These are phyloP conservation scores for Claviceps pusilla DNA, from an alignment of 2,329 filamentous ascomycete species.

Conservation along the genomic window DNA sequence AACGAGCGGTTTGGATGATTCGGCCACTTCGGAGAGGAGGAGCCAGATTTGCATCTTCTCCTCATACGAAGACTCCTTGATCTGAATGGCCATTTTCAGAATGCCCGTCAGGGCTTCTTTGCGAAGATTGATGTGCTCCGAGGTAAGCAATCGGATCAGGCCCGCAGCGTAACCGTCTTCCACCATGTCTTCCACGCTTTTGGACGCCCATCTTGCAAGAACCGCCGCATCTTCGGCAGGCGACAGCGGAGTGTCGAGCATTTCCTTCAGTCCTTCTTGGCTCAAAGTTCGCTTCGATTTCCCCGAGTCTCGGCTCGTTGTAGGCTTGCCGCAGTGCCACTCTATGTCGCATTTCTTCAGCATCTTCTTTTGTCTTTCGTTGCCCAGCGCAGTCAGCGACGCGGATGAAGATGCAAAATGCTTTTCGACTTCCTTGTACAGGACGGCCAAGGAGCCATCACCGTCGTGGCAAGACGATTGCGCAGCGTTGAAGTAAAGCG, in stretches of 20 bases:
- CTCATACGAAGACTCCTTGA: conserved; percentile 54
- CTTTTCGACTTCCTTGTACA: conserved; percentile 17
- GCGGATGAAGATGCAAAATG: conserved; percentile 14
- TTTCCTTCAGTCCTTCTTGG: conserved; percentile 32
- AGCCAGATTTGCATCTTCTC: conserved; percentile 69
- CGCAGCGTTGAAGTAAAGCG: conserved; percentile 39
- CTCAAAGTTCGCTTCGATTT: conserved; percentile 13
- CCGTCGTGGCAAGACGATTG: conserved; percentile 16
- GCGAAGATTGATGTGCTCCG: conserved; percentile 58
- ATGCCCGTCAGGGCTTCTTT: conserved; percentile 61
- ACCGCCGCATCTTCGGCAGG: conserved; percentile 35
- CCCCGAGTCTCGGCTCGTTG: not conserved
- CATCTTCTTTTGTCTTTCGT: conserved; percentile 7
- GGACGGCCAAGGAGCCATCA: not conserved
- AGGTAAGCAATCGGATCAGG: conserved; percentile 62
- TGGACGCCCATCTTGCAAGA: conserved; percentile 53
- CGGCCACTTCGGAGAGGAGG: conserved; percentile 62
- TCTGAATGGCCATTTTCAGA: conserved; percentile 46
- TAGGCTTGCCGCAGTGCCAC: conserved; percentile 5
- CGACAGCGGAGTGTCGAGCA: conserved; percentile 34
- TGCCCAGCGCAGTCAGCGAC: conserved; percentile 11
- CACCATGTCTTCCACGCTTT: conserved; percentile 62
- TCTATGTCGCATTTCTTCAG: conserved; percentile 6
- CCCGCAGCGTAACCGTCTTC: conserved; percentile 60
- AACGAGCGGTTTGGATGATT: conserved; percentile 49